Conservation (phyloP, 148 eudicot species). For the Bassia scoparia region DNA sequence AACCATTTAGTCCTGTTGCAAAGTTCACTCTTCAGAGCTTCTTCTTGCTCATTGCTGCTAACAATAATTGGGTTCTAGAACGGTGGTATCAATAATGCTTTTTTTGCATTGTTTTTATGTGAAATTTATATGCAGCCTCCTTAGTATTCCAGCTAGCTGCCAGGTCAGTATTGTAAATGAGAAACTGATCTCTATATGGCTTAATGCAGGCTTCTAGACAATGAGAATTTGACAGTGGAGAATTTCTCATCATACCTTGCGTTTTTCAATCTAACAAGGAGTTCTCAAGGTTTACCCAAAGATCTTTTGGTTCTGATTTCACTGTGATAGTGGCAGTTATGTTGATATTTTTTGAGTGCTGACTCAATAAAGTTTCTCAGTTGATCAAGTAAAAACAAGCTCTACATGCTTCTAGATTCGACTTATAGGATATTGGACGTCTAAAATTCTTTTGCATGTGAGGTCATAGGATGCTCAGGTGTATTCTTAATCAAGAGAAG, state of each 20-base stretch:
- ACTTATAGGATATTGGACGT: no score
- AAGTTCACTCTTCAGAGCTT: no score
- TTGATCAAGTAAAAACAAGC: no score
- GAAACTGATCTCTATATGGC: slow-evolving; percentile 1
- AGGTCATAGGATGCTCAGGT: no score
- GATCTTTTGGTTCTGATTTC: neutral
- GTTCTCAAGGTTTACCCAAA: neutral
- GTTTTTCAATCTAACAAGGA: slow-evolving; percentile 3
- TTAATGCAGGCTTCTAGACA: slow-evolving; percentile 12
- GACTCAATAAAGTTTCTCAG: no score
- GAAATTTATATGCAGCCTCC: neutral
- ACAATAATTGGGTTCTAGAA: neutral
- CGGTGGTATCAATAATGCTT: slow-evolving; percentile 7
- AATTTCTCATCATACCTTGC: neutral
- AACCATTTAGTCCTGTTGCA: no score
- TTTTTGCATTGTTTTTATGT: neutral
- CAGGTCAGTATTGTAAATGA: neutral
- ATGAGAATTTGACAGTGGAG: neutral
- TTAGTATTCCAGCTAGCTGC: neutral
- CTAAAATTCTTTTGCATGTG: no score
- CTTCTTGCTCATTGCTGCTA: neutral
- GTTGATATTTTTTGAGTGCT: no score
- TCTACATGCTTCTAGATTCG: no score
- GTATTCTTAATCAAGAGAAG: no score
- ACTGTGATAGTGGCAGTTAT: neutral